Evolutionary conservation across 495 filamentous ascomycete species (phyloP).

Genomic region (Geoglossum glabrum): DNA sequence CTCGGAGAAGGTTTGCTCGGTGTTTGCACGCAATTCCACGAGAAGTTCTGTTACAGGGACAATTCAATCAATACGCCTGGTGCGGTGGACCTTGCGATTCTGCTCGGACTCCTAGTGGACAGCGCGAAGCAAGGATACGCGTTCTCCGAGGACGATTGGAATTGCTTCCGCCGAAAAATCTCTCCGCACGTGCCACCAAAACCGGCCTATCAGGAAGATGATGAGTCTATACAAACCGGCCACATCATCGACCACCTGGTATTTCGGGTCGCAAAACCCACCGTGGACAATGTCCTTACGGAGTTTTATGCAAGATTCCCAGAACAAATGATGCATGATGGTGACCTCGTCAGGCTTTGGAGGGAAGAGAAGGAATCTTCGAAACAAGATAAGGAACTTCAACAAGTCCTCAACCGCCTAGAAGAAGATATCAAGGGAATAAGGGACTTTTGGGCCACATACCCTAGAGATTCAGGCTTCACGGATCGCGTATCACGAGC

Average conservation of each 20-base stretch:
- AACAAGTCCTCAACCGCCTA: conserved; percentile 13
- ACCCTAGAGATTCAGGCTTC: not conserved
- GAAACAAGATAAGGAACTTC: conserved; percentile 11
- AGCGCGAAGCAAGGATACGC: conserved; percentile 54
- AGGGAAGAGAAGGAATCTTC: conserved; percentile 18
- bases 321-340: conserved; percentile 19
- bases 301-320: conserved; percentile 24
- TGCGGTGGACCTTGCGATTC: conserved; percentile 39
- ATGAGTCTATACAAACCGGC: conserved; percentile 17
- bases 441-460: not conserved
- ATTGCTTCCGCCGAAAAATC: conserved; percentile 24
- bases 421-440: conserved; percentile 17
- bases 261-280: conserved; percentile 35
- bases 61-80: conserved; percentile 32
- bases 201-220: conserved; percentile 24
- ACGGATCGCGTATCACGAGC: not conserved
- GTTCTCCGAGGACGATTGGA: conserved; percentile 40
- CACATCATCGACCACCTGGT: conserved; percentile 59
- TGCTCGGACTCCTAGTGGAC: conserved; percentile 68
- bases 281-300: conserved; percentile 28
- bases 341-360: conserved; percentile 27
- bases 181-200: conserved; percentile 15
- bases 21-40: conserved; percentile 53
- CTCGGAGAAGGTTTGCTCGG: conserved; percentile 48
- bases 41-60: conserved; percentile 41